phyloP scores from a whole-genome alignment of 1,284 basidiomycete species.

The Psilocybe mexicana region DNA sequence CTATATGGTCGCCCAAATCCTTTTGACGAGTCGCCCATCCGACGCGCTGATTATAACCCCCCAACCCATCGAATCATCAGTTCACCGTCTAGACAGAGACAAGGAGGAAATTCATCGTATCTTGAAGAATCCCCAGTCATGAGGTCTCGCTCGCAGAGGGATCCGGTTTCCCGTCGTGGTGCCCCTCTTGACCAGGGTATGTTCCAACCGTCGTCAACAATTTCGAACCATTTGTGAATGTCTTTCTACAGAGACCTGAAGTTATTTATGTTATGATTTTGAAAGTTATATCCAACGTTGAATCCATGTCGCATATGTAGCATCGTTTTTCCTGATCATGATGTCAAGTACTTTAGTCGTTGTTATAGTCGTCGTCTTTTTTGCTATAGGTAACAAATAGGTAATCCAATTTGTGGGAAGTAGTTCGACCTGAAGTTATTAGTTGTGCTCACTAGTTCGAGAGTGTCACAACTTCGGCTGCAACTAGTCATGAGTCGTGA shows the following conservation, averaged over 20 bases:
- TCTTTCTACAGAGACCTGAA: not conserved
- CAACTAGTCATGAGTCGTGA: too few species aligned
- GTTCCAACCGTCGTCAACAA: not conserved
- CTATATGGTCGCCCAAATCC: slow-evolving; percentile 24
- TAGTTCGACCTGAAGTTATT: too few species aligned
- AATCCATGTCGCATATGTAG: not conserved
- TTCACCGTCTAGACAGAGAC: not conserved
- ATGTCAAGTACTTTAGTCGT: not conserved
- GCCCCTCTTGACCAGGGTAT: not conserved
- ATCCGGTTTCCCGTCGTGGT: not conserved
- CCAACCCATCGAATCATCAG: slow-evolving; percentile 3
- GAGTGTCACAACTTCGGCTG: too few species aligned
- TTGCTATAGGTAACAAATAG: not conserved
- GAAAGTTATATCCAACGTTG: not conserved
- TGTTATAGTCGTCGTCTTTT: not conserved
- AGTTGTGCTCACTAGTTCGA: too few species aligned
- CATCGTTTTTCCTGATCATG: not conserved
- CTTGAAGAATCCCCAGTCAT: slow-evolving; percentile 39
- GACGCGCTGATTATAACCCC: slow-evolving; percentile 25
- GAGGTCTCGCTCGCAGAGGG: slow-evolving; percentile 18
- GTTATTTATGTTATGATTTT: not conserved
- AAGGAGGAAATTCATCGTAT: slow-evolving; percentile 22
- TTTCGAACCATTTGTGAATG: not conserved
- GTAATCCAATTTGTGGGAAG: not conserved
- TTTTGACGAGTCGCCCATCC: slow-evolving; percentile 38